Conservation (phyloP, 768 basidiomycete species). For the Suillus clintonianus region DNA sequence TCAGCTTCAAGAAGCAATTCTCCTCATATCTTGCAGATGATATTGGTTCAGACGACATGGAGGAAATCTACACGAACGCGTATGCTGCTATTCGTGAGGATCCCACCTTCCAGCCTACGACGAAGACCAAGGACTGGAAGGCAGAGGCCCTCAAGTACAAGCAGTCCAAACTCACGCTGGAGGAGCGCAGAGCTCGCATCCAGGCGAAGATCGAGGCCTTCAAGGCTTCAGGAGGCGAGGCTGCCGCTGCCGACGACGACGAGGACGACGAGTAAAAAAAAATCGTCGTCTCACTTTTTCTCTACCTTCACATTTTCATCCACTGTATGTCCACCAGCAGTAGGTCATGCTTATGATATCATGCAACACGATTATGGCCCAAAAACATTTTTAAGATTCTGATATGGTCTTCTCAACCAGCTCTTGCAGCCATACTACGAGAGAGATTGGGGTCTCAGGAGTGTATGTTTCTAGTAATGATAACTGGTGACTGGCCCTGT, state of each 20-base stretch:
- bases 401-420: slow-evolving; percentile 45
- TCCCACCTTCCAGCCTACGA: slow-evolving; percentile 85
- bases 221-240: slow-evolving; percentile 60
- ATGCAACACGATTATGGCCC: slow-evolving; percentile 15
- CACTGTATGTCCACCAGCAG: slow-evolving; percentile 15
- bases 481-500: slow-evolving; percentile 44
- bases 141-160: slow-evolving; percentile 77
- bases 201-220: slow-evolving; percentile 89
- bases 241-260: slow-evolving; percentile 35
- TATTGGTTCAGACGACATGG: slow-evolving; percentile 93
- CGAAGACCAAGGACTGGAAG: slow-evolving; percentile 92
- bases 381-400: slow-evolving; percentile 15
- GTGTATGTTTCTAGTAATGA: slow-evolving; percentile 44
- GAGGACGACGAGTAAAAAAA: slow-evolving; percentile 55
- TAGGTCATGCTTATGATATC: slow-evolving; percentile 20
- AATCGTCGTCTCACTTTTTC: slow-evolving; percentile 5
- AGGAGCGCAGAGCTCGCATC: slow-evolving; percentile 78
- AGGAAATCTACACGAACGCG: slow-evolving; percentile 92
- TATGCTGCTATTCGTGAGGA: slow-evolving; percentile 96
- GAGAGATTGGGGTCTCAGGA: slow-evolving; percentile 28
- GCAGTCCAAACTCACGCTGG: slow-evolving; percentile 66
- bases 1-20: slow-evolving; percentile 97
- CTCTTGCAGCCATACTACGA: slow-evolving; percentile 58
- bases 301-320: background rate
- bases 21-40: slow-evolving; percentile 93